Evolutionary conservation across 2,329 filamentous ascomycete species (phyloP), one percentile per base, ranked within the genome.

Genomic region (Trichoderma semiorbis): DNA sequence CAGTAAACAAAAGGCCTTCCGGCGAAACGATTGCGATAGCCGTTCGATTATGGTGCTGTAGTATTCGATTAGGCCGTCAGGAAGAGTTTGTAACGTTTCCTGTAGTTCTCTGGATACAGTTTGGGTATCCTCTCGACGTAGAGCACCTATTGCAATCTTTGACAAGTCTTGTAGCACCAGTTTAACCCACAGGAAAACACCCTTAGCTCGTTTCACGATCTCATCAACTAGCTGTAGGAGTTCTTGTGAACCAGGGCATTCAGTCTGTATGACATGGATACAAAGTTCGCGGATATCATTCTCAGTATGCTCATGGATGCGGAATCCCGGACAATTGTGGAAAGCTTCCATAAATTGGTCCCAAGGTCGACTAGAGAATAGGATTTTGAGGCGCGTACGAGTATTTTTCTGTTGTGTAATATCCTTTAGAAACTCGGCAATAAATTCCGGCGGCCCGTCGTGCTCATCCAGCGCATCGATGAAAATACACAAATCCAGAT

Each of bases 181-280:
- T 16, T 67, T 71, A 4, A 43, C 70, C 70, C 70, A 71, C 3
- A 71, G 6, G 14, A 71, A 71, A 5, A 71, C 70, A 11, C 70
- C 70, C 0, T 21, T 55, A 7, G 70, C 36, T 18, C 30, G 36
- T 10, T 55, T 16, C 3, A 71, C 63, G 11, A 71, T 71, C 14
- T 71, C 30, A 1, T 71, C 39, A 0, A 58, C 43, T 1, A 71
- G 1, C 3, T 32, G 12, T 1, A 71, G 7, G 5, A 71, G 43
- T 28, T 67, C 62, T 4, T 18, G 0, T 12, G 62, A 60, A 0
- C 39, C 55, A 10, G 69, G 63, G 3, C n/a, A 24, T 21, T n/a
- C 5, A 7, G 2, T 21, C 2, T 24, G 3, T 26, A 70, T 66
- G 36, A 21, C 21, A 3, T 50, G 55, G 5, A 12, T 18, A 18